Conservation (phyloP, 2,329 filamentous ascomycete genomes). For the Pezicula radicicola region DNA sequence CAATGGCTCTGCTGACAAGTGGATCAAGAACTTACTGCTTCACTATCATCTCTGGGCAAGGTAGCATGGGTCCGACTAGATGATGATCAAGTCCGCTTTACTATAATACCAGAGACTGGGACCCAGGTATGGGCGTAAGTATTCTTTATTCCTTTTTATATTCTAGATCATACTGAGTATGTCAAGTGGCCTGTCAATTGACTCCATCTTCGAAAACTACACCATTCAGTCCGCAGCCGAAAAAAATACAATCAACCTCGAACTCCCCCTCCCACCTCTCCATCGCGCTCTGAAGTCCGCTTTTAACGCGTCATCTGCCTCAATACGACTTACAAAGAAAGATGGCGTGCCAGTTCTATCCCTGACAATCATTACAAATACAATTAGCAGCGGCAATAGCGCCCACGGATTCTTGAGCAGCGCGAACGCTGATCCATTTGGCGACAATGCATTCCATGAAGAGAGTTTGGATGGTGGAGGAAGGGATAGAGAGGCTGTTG, state of each 20-base stretch:
- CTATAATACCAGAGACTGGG: conserved; percentile 89
- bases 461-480: conserved; percentile 50
- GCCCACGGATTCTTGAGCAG: conserved; percentile 24
- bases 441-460: conserved; percentile 44
- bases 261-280: conserved; percentile 83
- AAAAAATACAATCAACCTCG: conserved; percentile 91
- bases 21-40: conserved; percentile 57
- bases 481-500: conserved; percentile 81
- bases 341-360: conserved; percentile 82
- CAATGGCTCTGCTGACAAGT: conserved; percentile 6
- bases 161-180: conserved; percentile 25
- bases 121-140: conserved; percentile 94
- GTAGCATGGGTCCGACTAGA: conserved; percentile 61
- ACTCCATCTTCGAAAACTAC: conserved; percentile 85
- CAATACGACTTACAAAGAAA: conserved; percentile 89
- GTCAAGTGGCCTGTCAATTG: conserved; percentile 57
- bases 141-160: conserved; percentile 10
- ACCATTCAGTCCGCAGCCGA: conserved; percentile 79
- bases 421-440: conserved; percentile 39
- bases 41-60: conserved; percentile 54
- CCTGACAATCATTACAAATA: conserved; percentile 82
- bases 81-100: conserved; percentile 85
- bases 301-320: conserved; percentile 74
- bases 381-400: conserved; percentile 48
- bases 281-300: conserved; percentile 92